Conservation (phyloP, 176 grass and related monocot species). For the Guadua angustifolia region DNA sequence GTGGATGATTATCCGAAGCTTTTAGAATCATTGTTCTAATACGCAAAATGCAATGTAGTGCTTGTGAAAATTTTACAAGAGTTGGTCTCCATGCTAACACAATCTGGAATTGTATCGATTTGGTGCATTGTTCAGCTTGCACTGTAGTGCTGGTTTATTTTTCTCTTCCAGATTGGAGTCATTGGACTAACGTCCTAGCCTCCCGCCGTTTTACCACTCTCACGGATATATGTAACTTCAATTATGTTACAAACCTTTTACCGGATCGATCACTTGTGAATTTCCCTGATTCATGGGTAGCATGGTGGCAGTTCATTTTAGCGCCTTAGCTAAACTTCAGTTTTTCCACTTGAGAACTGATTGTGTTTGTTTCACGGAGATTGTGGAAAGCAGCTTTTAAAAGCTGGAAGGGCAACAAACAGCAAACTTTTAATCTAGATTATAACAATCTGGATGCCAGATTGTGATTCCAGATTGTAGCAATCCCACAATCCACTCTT, state of each 20-base stretch:
- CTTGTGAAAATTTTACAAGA: not conserved
- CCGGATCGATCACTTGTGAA: not conserved
- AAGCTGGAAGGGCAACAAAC: too few species aligned
- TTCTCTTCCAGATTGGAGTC: not conserved
- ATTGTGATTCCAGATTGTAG: too few species aligned
- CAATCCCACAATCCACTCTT: too few species aligned
- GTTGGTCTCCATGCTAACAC: not conserved
- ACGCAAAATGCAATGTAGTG: slow-evolving; percentile 4
- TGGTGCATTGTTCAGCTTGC: not conserved
- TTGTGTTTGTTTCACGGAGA: too few species aligned
- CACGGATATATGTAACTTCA: not conserved
- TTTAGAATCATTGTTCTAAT: not conserved
- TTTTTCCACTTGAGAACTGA: too few species aligned
- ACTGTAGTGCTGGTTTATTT: too few species aligned
- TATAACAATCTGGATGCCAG: too few species aligned
- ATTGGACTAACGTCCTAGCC: slow-evolving; percentile 1
- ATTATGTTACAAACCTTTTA: not conserved
- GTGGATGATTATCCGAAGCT: too few species aligned
- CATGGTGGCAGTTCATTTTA: too few species aligned
- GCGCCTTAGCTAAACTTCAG: too few species aligned
- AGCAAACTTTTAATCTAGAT: too few species aligned
- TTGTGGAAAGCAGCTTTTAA: too few species aligned
- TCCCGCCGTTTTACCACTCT: not conserved
- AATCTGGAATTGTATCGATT: not conserved
- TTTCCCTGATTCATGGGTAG: not conserved